Evolutionary conservation across 495 filamentous ascomycete genomes (phyloP), one percentile per base, ranked within the genome.

Genomic region (Venustampulla echinocandica): DNA sequence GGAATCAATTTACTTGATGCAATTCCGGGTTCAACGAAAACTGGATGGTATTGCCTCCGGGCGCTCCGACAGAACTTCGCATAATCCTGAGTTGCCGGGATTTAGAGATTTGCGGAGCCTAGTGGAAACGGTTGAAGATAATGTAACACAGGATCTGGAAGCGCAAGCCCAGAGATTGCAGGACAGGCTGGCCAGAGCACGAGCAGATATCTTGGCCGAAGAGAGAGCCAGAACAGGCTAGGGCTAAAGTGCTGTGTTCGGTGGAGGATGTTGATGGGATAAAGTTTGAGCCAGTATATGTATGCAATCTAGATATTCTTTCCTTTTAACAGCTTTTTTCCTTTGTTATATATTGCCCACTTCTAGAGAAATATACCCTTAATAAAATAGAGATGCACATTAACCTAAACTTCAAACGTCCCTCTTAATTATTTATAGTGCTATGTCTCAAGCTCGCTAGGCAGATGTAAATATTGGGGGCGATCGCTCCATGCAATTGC

Each of bases 41-140:
- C 34, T 56, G 22, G 24, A 19, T 10, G 41, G 52, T 27, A 47
- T 56, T 27, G 48, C 53, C 14, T 21, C 11, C 24, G 32, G 30
- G 18, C 21, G 25, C 20, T 18, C 15, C 23, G 44, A 47, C 10
- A 19, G 22, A 3, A 22, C 13, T n/a, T 7, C 33, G 18, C 5
- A 35, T 14, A 15, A 35, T 6, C 33, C 33, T 14, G 33, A 34
- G 24, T 2, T 27, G 10, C 53, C 53, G 6, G 43, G 48, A 2
- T 56, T 56, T 37, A 34, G 33, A 22, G 44, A 52, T 14, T n/a
- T 56, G 4, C 35, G 10, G 2, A 10, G 30, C 10, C n/a, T 18
- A 10, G 27, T 15, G 20, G 13, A 28, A 17, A 28, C 9, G 13
- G 42, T 56, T 40, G 49, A 56, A 15, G 6, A 47, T 2, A n/a